phyloP scores from a whole-genome alignment of 805 yeast genomes.

The Candida coquimbonensis region DNA sequence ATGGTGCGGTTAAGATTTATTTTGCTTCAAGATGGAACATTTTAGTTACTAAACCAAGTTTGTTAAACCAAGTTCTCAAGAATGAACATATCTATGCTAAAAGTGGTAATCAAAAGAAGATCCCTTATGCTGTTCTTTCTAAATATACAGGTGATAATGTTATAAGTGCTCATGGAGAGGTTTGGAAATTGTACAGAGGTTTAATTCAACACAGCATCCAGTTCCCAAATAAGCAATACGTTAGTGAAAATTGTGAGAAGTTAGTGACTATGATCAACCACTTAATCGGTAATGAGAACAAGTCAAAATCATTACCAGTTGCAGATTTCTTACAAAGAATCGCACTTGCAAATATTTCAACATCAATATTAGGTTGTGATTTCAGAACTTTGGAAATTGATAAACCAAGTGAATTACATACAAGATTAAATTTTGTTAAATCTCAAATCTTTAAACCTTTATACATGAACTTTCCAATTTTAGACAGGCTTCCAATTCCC shows the following conservation, averaged over 20 bases:
- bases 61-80: slow-evolving; percentile 37
- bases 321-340: slow-evolving; percentile 39
- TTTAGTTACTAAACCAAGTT: slow-evolving; percentile 42
- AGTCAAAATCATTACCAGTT: slow-evolving; percentile 18
- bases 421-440: slow-evolving; percentile 37
- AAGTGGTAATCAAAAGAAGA: slow-evolving; percentile 54
- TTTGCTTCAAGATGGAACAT: slow-evolving; percentile 60
- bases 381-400: slow-evolving; percentile 31
- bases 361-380: slow-evolving; percentile 43
- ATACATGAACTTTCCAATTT: slow-evolving; percentile 46
- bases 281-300: slow-evolving; percentile 5
- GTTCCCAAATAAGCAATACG: slow-evolving; percentile 36
- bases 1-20: slow-evolving; percentile 53
- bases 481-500: slow-evolving; percentile 44
- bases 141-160: slow-evolving; percentile 55
- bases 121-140: slow-evolving; percentile 47
- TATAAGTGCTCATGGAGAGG: slow-evolving; percentile 48
- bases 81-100: slow-evolving; percentile 46
- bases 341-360: slow-evolving; percentile 42
- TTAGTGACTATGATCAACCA: slow-evolving; percentile 25
- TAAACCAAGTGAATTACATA: slow-evolving; percentile 28
- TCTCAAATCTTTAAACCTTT: slow-evolving; percentile 48
- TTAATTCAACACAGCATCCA: slow-evolving; percentile 42
- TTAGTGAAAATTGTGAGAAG: slow-evolving; percentile 31
- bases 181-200: slow-evolving; percentile 43